Conservation (phyloP, 148 eudicot species). For the Chenopodium album region DNA sequence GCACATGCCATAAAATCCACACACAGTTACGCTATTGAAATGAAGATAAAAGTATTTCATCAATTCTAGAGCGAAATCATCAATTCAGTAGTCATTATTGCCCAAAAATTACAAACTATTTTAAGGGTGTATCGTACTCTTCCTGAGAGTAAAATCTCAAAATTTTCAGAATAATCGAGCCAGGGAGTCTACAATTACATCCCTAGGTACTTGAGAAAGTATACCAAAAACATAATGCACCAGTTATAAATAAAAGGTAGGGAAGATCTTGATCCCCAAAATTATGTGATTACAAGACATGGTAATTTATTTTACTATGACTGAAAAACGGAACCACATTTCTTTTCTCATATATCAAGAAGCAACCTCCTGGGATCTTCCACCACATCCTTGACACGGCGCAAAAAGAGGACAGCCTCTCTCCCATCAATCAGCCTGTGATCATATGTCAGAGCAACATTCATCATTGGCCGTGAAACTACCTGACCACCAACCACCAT, state of each 20-base stretch:
- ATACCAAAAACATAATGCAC: constrained; percentile 19
- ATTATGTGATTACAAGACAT: constrained; percentile 21
- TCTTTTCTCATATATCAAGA: constrained; percentile 58
- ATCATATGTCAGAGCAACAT: constrained; percentile 91
- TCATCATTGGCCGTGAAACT: constrained; percentile 93
- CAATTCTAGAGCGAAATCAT: background rate
- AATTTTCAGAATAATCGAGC: background rate
- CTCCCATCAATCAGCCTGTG: constrained; percentile 97
- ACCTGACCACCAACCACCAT: constrained; percentile 63
- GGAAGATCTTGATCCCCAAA: constrained; percentile 24
- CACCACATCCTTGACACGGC: constrained; percentile 90
- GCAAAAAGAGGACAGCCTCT: constrained; percentile 93
- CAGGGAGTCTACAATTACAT: background rate
- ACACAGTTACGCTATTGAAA: too few relatives aligned
- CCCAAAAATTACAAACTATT: constrained; percentile 6
- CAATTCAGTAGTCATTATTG: background rate
- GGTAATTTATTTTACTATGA: constrained; percentile 21
- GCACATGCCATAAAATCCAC: too few relatives aligned
- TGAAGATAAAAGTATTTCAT: background rate
- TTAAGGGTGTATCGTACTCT: background rate
- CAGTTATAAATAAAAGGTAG: constrained; percentile 12
- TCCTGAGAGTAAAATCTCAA: background rate
- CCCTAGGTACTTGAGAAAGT: background rate
- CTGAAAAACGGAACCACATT: background rate
- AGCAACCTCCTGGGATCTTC: constrained; percentile 96